Percentiles rank a stretch among this genome's conserved stretches.
Conservation (phyloP, 1,284 basidiomycete genomes). For the Ceratobasidium sp. region DNA sequence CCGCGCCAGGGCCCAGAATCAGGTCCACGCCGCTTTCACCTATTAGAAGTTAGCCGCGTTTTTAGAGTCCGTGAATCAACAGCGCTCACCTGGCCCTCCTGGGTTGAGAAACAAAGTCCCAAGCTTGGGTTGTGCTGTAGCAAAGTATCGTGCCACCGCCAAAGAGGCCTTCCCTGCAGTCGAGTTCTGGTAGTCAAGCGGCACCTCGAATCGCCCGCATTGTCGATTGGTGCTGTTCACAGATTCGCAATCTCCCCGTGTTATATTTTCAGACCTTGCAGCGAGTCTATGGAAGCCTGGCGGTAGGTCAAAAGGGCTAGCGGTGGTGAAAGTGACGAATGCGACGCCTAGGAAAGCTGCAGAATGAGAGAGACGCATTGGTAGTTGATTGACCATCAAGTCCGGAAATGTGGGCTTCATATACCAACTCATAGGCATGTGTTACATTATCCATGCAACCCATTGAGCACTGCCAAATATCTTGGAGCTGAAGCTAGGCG, state of each 20-base stretch:
- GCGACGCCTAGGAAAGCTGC: not conserved
- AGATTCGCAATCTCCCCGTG: not conserved
- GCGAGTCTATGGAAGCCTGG: conserved; percentile 14
- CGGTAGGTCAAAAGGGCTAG: conserved; percentile 2
- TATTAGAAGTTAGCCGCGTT: no score
- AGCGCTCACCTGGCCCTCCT: conserved; percentile 21
- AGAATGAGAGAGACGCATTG: not conserved
- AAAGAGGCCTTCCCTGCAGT: conserved; percentile 42
- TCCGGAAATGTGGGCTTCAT: not conserved
- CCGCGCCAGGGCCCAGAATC: not conserved
- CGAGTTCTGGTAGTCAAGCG: conserved; percentile 42
- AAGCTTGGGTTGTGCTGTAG: conserved; percentile 16
- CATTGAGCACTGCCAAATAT: no score
- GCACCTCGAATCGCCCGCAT: conserved; percentile 46
- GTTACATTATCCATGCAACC: not conserved
- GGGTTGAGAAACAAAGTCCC: conserved; percentile 47
- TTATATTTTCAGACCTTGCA: not conserved
- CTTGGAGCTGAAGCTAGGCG: no score
- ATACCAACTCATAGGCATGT: not conserved
- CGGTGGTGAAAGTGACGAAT: not conserved
- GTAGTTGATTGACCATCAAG: not conserved
- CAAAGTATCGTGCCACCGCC: conserved; percentile 18
- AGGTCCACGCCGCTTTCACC: conserved; percentile 6
- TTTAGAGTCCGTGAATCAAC: not conserved
- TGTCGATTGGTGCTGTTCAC: not conserved